Evolutionary conservation across 352 stramenopile genomes (phyloP).

Genomic region (Phytophthora megakarya): DNA sequence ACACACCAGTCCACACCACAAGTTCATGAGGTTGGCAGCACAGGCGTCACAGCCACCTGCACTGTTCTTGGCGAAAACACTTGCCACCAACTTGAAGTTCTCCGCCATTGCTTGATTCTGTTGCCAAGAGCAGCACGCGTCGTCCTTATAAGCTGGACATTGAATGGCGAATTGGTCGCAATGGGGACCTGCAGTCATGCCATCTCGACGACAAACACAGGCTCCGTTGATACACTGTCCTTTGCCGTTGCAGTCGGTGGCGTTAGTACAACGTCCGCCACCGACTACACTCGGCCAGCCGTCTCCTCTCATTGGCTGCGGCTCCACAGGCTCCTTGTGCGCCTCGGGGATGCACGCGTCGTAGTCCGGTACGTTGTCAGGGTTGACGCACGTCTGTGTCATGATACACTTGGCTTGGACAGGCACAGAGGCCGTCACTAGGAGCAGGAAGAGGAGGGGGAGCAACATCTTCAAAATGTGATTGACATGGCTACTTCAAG

Average conservation of each 20-base stretch:
- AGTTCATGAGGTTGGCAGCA: slow-evolving; percentile 81
- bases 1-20: slow-evolving; percentile 89
- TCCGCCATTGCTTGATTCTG: slow-evolving; percentile 89
- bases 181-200: slow-evolving; percentile 71
- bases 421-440: background rate
- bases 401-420: slow-evolving; percentile 60
- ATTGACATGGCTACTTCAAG: no score
- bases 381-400: slow-evolving; percentile 82
- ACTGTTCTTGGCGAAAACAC: slow-evolving; percentile 71
- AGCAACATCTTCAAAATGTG: no score
- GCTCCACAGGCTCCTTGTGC: slow-evolving; percentile 39
- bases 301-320: slow-evolving; percentile 44
- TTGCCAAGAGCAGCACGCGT: slow-evolving; percentile 89
- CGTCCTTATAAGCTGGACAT: slow-evolving; percentile 82
- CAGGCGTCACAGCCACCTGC: slow-evolving; percentile 80
- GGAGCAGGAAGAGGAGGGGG: slow-evolving; percentile 21
- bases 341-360: slow-evolving; percentile 75
- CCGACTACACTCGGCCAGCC: slow-evolving; percentile 64
- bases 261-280: slow-evolving; percentile 56
- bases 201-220: slow-evolving; percentile 67
- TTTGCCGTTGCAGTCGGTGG: slow-evolving; percentile 63
- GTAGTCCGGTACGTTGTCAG: slow-evolving; percentile 71
- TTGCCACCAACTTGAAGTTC: slow-evolving; percentile 83
- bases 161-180: slow-evolving; percentile 79
- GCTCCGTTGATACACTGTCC: slow-evolving; percentile 47